These are phyloP conservation scores for Penicillium atrosanguineum DNA, from an alignment of 495 filamentous ascomycete genomes.

Conservation along the genomic window DNA sequence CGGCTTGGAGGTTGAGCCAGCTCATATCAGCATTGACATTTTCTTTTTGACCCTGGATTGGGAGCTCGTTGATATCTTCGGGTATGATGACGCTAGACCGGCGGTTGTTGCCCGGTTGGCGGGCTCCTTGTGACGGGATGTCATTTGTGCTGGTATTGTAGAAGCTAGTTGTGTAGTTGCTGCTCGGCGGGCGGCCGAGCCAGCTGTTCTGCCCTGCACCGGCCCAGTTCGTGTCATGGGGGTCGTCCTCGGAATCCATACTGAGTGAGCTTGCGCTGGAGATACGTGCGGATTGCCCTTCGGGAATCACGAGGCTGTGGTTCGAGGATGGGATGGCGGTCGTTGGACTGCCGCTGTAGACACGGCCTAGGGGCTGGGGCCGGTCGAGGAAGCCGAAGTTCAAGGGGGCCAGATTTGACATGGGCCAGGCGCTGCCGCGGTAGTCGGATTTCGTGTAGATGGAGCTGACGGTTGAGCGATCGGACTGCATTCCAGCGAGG, in stretches of 20 bases:
- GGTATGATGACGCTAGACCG: slow-evolving; percentile 36
- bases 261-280: slow-evolving; percentile 59
- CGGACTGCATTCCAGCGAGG: slow-evolving; percentile 27
- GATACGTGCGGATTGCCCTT: slow-evolving; percentile 62
- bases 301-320: slow-evolving; percentile 42
- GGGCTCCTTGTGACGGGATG: slow-evolving; percentile 20
- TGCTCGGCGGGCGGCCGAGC: slow-evolving; percentile 55
- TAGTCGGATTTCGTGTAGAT: slow-evolving; percentile 35
- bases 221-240: slow-evolving; percentile 48
- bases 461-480: slow-evolving; percentile 29
- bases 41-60: slow-evolving; percentile 24
- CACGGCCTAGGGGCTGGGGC: slow-evolving; percentile 48
- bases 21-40: slow-evolving; percentile 64
- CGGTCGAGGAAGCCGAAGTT: slow-evolving; percentile 39
- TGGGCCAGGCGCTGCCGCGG: slow-evolving; percentile 41
- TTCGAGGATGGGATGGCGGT: slow-evolving; percentile 51
- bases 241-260: slow-evolving; percentile 52
- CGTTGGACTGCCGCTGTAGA: slow-evolving; percentile 66
- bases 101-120: slow-evolving; percentile 28
- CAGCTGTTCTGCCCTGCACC: slow-evolving; percentile 44
- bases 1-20: slow-evolving; percentile 64
- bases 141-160: slow-evolving; percentile 41
- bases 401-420: slow-evolving; percentile 31
- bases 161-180: slow-evolving; percentile 57
- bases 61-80: slow-evolving; percentile 42